A percentile compares a stretch with the other conserved stretches of the same genome.
phyloP scores from a whole-genome alignment of 1,284 basidiomycete genomes.

The Ceratobasidium sp. region DNA sequence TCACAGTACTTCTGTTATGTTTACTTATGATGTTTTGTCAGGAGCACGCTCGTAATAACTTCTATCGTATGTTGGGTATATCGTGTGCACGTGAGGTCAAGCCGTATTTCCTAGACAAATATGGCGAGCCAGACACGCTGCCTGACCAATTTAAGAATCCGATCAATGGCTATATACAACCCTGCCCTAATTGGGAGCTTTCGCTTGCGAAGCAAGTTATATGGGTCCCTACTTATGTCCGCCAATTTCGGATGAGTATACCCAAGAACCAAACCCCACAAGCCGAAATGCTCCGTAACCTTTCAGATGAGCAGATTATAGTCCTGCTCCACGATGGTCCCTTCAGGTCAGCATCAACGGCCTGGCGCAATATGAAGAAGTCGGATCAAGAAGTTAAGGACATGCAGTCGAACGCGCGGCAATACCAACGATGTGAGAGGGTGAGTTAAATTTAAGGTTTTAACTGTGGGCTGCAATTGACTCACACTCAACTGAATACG shows the following conservation, averaged over 20 bases:
- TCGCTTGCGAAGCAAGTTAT: background rate
- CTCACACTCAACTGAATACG: background rate
- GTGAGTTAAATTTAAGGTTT: background rate
- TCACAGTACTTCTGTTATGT: background rate
- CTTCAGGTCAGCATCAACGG: background rate
- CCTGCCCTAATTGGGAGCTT: background rate
- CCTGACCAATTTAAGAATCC: background rate
- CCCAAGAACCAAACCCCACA: background rate
- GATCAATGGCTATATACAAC: background rate
- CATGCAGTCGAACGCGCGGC: background rate
- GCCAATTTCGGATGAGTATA: background rate
- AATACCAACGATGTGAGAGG: background rate
- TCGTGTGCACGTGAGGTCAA: background rate
- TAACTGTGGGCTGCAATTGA: too few relatives aligned
- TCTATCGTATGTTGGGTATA: constrained; percentile 7
- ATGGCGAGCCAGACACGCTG: constrained; percentile 15
- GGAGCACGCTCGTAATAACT: background rate
- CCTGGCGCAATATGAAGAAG: background rate
- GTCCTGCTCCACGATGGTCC: background rate
- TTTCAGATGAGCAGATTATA: constrained; percentile 3
- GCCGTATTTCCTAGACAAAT: background rate
- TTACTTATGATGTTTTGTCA: background rate
- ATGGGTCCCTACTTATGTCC: constrained; percentile 7
- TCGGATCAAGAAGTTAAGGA: background rate
- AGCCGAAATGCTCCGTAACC: background rate